Evolutionary conservation across 140 eudicot species (phyloP), one percentile per base, ranked within the genome.

Genomic region (Bidens hawaiensis): DNA sequence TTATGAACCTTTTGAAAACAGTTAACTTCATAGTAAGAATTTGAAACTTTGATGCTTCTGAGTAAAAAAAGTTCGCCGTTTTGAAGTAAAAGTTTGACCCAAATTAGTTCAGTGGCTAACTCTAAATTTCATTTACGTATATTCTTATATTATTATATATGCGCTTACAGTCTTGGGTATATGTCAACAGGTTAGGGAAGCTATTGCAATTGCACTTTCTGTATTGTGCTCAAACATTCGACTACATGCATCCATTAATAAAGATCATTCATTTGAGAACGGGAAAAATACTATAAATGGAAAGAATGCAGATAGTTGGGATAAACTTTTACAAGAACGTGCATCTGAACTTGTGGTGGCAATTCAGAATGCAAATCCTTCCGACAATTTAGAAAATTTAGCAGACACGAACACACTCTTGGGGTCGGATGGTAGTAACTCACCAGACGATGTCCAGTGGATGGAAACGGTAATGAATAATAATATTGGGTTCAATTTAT

Each of bases 181-280:
- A 74, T 64, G 26, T 57, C n/a, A 57, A 69, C 81, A 93, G 99
- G 99, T 93, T 59, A 77, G 99, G 76, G 99, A 93, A 85, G 85
- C 99, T 26, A 82, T 93, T 61, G 99, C 95, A 52, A 85, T 85
- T 71, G 62, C 86, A 36, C 96, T 93, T 41, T 88, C 95, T 58
- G 96, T 93, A 15, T 14, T 93, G 73, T 93, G 99, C 78, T 93
- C 99, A 72, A 93, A 93, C 68, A 77, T 93, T 53, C 85, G 91
- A 34, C 86, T 91, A 38, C 69, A 80, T 76, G 78, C 70, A 9
- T 75, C 81, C 61, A 69, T 75, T 53, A 73, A 52, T 57, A 53
- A 17, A 46, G 62, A 56, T 63, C 46, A 46, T 67, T 64, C 40
- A 47, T 62, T 27, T 31, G 72, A 67, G 42, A 72, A 64, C 15